These are phyloP conservation scores for Diaporthe sp. DNA, from an alignment of 2,329 filamentous ascomycete species.

Conservation along the genomic window DNA sequence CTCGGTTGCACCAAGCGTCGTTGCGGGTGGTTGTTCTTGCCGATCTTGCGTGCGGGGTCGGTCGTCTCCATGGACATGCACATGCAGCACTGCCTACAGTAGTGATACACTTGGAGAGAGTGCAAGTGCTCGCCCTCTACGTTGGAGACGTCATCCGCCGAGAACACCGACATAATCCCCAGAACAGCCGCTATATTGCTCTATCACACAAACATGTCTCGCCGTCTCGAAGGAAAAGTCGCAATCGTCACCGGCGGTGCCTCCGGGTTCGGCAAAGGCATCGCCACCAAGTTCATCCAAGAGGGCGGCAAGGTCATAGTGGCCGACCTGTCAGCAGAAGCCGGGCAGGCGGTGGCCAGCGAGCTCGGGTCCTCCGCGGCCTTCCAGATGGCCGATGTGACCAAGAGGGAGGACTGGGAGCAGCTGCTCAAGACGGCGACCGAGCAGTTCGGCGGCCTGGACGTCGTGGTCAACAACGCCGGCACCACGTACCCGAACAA, in stretches of 20 bases:
- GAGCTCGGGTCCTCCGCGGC: conserved; percentile 61
- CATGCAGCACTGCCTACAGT: neutral
- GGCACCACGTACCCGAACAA: conserved; percentile 72
- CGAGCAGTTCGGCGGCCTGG: conserved; percentile 64
- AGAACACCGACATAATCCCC: neutral
- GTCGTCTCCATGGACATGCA: neutral
- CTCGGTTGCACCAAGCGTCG: conserved; percentile 2
- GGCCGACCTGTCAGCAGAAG: conserved; percentile 64
- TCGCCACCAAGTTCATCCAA: conserved; percentile 55
- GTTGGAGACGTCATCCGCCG: neutral
- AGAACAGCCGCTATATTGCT: neutral
- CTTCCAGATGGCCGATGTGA: conserved; percentile 61
- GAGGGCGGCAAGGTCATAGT: conserved; percentile 45
- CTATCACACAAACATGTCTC: conserved; percentile 33
- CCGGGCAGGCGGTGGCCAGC: conserved; percentile 58
- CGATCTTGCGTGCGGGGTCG: conserved; percentile 37
- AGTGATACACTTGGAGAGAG: neutral
- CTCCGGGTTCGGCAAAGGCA: conserved; percentile 70
- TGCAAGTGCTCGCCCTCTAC: too few relatives aligned
- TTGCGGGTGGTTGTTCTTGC: neutral
- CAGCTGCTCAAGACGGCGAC: conserved; percentile 60
- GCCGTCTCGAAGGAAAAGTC: conserved; percentile 65
- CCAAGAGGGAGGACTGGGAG: conserved; percentile 67
- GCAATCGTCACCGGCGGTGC: conserved; percentile 70
- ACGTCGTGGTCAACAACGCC: conserved; percentile 74